Conservation (phyloP, 164 flowering plant species). For the Vitis rotundifolia region DNA sequence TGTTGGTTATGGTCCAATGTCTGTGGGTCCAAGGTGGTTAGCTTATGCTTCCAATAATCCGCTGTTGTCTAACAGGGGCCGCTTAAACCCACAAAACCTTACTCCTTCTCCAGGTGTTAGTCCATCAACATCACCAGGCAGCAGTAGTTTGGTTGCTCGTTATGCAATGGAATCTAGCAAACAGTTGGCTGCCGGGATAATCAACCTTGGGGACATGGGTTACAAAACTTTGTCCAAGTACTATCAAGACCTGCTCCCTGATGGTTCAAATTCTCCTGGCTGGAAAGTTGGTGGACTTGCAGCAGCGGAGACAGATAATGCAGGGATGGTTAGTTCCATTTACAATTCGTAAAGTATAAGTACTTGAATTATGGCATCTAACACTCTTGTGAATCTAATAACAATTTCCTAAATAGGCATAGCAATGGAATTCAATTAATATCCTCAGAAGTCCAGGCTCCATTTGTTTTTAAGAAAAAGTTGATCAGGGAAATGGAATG, state of each 20-base stretch:
- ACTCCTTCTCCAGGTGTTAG: constrained; percentile 51
- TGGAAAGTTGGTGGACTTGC: constrained; percentile 65
- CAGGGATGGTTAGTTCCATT: constrained; percentile 67
- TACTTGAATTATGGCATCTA: background rate
- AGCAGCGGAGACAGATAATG: constrained; percentile 61
- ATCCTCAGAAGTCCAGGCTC: no score
- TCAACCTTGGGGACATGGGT: constrained; percentile 63
- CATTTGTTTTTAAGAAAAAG: no score
- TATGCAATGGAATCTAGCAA: constrained; percentile 70
- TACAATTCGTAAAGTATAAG: background rate
- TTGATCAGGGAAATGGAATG: background rate
- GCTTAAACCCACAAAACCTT: constrained; percentile 55
- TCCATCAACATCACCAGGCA: constrained; percentile 52
- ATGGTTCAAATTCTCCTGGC: constrained; percentile 72
- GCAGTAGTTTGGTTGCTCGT: constrained; percentile 50
- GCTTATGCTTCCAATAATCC: constrained; percentile 59
- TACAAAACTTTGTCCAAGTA: constrained; percentile 59
- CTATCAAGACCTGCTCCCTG: constrained; percentile 77
- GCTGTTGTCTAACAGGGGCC: constrained; percentile 38
- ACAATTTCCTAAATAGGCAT: no score
- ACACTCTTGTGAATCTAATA: background rate
- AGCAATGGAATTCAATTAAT: background rate
- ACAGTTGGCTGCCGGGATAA: constrained; percentile 59
- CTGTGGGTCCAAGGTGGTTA: constrained; percentile 71
- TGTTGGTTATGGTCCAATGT: constrained; percentile 70